These are phyloP conservation scores for Nicotiana attenuata DNA, from an alignment of 257 asterid species.

Conservation along the genomic window DNA sequence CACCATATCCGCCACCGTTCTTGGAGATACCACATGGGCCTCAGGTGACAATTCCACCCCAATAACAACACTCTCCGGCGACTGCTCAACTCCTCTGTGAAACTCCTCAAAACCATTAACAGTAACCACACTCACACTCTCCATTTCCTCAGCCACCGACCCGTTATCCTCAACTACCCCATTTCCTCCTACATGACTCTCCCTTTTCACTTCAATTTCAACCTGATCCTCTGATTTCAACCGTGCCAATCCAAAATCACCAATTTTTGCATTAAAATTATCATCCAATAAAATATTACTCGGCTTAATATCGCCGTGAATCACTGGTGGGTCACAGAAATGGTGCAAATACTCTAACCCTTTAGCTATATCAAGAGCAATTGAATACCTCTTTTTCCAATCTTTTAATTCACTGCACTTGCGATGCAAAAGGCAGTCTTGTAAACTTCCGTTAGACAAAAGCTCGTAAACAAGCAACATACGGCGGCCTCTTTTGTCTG, in stretches of 20 bases:
- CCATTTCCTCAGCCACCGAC: slow-evolving; percentile 70
- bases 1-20: slow-evolving; percentile 65
- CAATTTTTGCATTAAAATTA: slow-evolving; percentile 67
- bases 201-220: slow-evolving; percentile 61
- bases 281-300: slow-evolving; percentile 71
- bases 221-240: slow-evolving; percentile 51
- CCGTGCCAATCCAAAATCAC: slow-evolving; percentile 94
- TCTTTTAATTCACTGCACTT: slow-evolving; percentile 64
- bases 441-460: slow-evolving; percentile 87
- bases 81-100: slow-evolving; percentile 46
- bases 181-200: slow-evolving; percentile 32
- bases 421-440: slow-evolving; percentile 79
- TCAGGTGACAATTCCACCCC: slow-evolving; percentile 60
- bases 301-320: slow-evolving; percentile 94
- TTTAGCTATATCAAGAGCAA: slow-evolving; percentile 72
- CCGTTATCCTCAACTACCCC: slow-evolving; percentile 52
- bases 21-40: slow-evolving; percentile 58
- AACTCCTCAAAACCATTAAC: slow-evolving; percentile 59
- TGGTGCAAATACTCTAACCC: slow-evolving; percentile 91
- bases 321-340: slow-evolving; percentile 77
- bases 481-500: slow-evolving; percentile 62
- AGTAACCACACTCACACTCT: slow-evolving; percentile 81
- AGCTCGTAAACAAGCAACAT: slow-evolving; percentile 84
- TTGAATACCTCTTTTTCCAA: slow-evolving; percentile 63
- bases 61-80: slow-evolving; percentile 65